Conservation (phyloP, 2,329 filamentous ascomycete species). For the Aspergillus ruber region DNA sequence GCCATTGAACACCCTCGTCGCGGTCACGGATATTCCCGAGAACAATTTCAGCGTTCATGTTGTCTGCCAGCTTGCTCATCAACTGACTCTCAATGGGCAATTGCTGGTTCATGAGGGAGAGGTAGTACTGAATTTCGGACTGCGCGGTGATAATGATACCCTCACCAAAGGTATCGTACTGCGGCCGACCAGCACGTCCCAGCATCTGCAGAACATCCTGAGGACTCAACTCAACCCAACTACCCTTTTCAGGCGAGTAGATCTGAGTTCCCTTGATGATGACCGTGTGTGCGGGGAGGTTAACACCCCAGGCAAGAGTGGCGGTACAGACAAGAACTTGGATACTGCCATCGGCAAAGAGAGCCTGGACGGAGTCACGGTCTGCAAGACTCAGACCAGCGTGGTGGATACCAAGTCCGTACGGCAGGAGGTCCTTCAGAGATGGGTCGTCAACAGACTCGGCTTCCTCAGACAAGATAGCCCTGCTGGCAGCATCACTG, state of each 20-base stretch:
- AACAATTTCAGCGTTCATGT: conserved; percentile 92
- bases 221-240: conserved; percentile 94
- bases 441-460: conserved; percentile 77
- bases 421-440: conserved; percentile 88
- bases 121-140: conserved; percentile 90
- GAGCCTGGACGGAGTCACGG: conserved; percentile 87
- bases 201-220: conserved; percentile 99
- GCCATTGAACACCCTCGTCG: conserved; percentile 97
- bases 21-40: conserved; percentile 85
- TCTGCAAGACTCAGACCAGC: conserved; percentile 96
- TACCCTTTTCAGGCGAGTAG: conserved; percentile 97
- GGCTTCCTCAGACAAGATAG: conserved; percentile 79
- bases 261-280: conserved; percentile 98
- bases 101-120: conserved; percentile 94
- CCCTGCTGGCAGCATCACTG: conserved; percentile 83
- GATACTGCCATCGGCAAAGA: conserved; percentile 84
- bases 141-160: conserved; percentile 98
- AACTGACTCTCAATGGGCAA: conserved; percentile 96
- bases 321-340: conserved; percentile 96
- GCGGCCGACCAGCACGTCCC: conserved; percentile 89
- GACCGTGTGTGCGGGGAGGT: conserved; percentile 92
- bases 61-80: conserved; percentile 86
- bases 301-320: conserved; percentile 98
- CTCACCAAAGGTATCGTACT: conserved; percentile 96
- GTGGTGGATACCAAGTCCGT: conserved; percentile 97